Evolutionary conservation across 768 basidiomycete genomes (phyloP).

Genomic region (Hysterangium stoloniferum): DNA sequence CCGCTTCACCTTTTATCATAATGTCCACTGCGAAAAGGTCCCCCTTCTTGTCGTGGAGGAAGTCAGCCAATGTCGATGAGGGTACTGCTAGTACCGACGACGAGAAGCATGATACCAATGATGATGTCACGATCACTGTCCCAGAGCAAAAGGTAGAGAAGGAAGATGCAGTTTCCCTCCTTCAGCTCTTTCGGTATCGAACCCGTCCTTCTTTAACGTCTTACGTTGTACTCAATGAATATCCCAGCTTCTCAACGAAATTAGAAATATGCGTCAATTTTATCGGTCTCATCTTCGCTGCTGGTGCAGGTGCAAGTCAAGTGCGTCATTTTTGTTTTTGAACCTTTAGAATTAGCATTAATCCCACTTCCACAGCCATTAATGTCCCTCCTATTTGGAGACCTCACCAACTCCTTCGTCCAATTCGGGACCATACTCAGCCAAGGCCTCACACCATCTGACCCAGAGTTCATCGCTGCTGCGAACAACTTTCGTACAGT

Average conservation of each 20-base stretch:
- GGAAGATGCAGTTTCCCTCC: too few relatives aligned
- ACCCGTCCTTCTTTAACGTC: too few relatives aligned
- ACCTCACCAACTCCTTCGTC: constrained; percentile 69
- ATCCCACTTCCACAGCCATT: constrained; percentile 40
- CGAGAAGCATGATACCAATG: too few relatives aligned
- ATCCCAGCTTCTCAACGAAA: constrained; percentile 59
- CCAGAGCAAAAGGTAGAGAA: too few relatives aligned
- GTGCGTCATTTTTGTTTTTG: constrained; percentile 28
- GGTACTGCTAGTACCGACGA: too few relatives aligned
- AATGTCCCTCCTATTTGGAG: constrained; percentile 82
- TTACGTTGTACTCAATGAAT: too few relatives aligned
- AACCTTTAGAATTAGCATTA: background rate
- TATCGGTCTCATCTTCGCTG: constrained; percentile 66
- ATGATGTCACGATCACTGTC: too few relatives aligned
- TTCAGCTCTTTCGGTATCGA: too few relatives aligned
- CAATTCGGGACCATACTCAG: constrained; percentile 34
- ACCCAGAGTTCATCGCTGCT: constrained; percentile 23
- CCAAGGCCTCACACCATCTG: constrained; percentile 17
- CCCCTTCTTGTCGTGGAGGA: too few relatives aligned
- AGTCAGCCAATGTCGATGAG: too few relatives aligned
- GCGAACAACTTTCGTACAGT: constrained; percentile 42
- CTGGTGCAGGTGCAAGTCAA: constrained; percentile 76
- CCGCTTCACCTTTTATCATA: too few relatives aligned
- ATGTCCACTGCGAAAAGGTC: too few relatives aligned
- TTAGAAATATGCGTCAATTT: constrained; percentile 59